Evolutionary conservation across 345 rosid genomes (phyloP), one percentile per base, ranked within the genome.

Genomic region (Iberis pinnata): DNA sequence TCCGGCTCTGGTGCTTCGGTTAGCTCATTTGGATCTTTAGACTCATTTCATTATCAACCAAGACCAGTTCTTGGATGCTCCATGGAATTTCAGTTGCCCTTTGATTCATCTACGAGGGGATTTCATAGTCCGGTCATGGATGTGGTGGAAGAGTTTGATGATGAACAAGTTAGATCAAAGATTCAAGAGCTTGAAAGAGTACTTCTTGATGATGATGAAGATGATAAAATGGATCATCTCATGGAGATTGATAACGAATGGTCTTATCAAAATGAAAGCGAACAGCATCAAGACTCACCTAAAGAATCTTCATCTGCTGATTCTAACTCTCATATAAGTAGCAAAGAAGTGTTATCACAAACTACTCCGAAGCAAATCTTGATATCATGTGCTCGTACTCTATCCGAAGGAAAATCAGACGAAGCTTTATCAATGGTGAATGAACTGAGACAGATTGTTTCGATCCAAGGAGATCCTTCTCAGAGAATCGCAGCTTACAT

Each of bases 401-500:
- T 92, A 29, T 77, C 93, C 4, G 87, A 81, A 41, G 95, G 85
- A 13, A 83, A 83, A 57, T 31, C 70, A 14, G 72, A 74, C 27
- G 86, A 70, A 68, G 95, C 98, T 15, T 67, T 77, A 17, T 43
- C 76, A 19, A 76, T 81, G 58, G 80, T 92, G 40, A 76, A 80
- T 44, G 82, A 83, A 38, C 87, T 92, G 18, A 82, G 96, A 9
- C 84, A 76, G 56, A 58, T 69, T 43, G 98, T 88, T 27, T 92
- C 97, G 2, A 75, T 92, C 58, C 98, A 88, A 60, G 98, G 98
- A 57, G 96, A 88, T 20, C 98, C 98, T 25, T 70, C 89, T 25
- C 83, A 81, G 74, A 81, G 98, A 67, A 83, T 85, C 4, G 97
- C 98, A 1, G 98, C 98, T 35, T 92, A 92, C 80, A 88, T 88